Evolutionary conservation across 257 asterid species (phyloP).

Genomic region (Mentha longifolia): DNA sequence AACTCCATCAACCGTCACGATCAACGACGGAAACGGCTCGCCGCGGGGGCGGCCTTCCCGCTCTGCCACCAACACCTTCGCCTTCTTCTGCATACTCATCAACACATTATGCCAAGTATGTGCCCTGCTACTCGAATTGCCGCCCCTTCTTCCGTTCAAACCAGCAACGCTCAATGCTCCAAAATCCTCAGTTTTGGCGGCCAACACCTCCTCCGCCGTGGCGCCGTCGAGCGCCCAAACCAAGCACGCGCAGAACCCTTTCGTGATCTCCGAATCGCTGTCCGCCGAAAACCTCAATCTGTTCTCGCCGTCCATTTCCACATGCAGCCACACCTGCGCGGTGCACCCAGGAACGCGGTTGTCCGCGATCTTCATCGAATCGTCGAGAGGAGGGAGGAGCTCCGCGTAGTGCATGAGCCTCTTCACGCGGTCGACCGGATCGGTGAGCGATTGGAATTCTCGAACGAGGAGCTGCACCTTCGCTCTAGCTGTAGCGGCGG

Average conservation of each 20-base stretch:
- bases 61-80: slow-evolving; percentile 66
- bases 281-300: slow-evolving; percentile 62
- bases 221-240: slow-evolving; percentile 87
- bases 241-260: slow-evolving; percentile 89
- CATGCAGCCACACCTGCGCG: slow-evolving; percentile 86
- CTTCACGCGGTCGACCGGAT: slow-evolving; percentile 83
- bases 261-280: slow-evolving; percentile 91
- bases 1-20: slow-evolving; percentile 65
- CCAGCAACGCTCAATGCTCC: slow-evolving; percentile 62
- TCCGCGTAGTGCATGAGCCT: slow-evolving; percentile 65
- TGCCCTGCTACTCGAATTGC: slow-evolving; percentile 56
- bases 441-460: slow-evolving; percentile 61
- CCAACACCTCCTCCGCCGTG: slow-evolving; percentile 63
- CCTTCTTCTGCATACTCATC: slow-evolving; percentile 88
- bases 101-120: slow-evolving; percentile 97
- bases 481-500: slow-evolving; percentile 35
- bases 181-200: slow-evolving; percentile 76
- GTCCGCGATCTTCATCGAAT: slow-evolving; percentile 46
- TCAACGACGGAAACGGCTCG: slow-evolving; percentile 75
- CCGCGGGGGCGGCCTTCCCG: slow-evolving; percentile 59
- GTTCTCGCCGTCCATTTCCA: slow-evolving; percentile 46
- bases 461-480: slow-evolving; percentile 57
- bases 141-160: slow-evolving; percentile 47
- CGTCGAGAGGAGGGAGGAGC: slow-evolving; percentile 50
- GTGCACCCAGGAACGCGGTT: slow-evolving; percentile 90